These are phyloP conservation scores for Nymphaea colorata DNA, from an alignment of 164 flowering plant genomes.

Conservation along the genomic window DNA sequence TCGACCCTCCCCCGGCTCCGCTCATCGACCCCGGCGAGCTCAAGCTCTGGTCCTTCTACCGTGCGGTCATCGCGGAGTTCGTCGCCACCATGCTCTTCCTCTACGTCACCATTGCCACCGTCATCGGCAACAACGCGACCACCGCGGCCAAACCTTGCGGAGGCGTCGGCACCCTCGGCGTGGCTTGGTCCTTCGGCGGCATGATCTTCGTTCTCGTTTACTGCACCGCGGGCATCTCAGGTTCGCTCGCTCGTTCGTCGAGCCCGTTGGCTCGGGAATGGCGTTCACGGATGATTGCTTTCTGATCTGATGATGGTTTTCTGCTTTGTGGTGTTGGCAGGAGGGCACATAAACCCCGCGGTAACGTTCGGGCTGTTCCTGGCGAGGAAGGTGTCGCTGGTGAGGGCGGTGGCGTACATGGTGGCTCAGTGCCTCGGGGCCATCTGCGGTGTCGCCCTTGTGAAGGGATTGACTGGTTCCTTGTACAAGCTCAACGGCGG, in stretches of 20 bases:
- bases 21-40: constrained; percentile 27
- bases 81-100: constrained; percentile 33
- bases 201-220: constrained; percentile 37
- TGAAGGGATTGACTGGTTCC: constrained; percentile 6
- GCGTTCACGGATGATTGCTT: neutral
- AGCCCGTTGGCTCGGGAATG: neutral
- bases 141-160: constrained; percentile 11
- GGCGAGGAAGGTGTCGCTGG: constrained; percentile 30
- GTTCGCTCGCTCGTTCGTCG: constrained; percentile 5
- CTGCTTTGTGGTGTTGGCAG: constrained; percentile 1
- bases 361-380: constrained; percentile 38
- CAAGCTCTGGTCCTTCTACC: constrained; percentile 29
- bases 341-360: constrained; percentile 41
- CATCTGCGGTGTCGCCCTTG: constrained; percentile 32
- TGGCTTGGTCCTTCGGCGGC: constrained; percentile 39
- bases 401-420: constrained; percentile 27
- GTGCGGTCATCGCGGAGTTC: constrained; percentile 36
- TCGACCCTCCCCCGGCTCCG: constrained; percentile 36
- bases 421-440: constrained; percentile 35
- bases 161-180: constrained; percentile 29
- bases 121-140: constrained; percentile 15
- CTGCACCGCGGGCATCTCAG: constrained; percentile 41
- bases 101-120: constrained; percentile 26
- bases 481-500: constrained; percentile 16
- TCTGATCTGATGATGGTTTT: neutral